Evolutionary conservation across 495 filamentous ascomycete genomes (phyloP).

Genomic region (Articulospora tetracladia): DNA sequence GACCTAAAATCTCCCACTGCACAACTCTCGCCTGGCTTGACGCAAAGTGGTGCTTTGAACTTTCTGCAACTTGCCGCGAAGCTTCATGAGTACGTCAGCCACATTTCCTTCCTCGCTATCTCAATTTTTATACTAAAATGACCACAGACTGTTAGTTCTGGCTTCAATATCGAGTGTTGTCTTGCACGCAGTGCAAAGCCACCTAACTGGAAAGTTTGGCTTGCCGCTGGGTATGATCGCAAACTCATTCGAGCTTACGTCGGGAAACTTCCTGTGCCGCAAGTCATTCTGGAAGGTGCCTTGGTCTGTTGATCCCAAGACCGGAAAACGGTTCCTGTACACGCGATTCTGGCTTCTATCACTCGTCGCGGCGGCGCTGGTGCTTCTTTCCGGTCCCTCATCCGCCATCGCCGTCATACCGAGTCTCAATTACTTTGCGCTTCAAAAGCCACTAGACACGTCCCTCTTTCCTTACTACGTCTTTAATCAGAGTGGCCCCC

Average conservation of each 20-base stretch:
- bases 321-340: not conserved
- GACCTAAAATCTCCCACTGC: not conserved
- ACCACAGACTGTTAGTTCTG: slow-evolving; percentile 1
- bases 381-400: slow-evolving; percentile 3
- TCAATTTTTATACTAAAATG: not conserved
- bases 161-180: not conserved
- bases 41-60: slow-evolving; percentile 3
- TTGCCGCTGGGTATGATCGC: slow-evolving; percentile 7
- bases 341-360: slow-evolving; percentile 7
- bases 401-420: slow-evolving; percentile 12
- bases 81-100: not conserved
- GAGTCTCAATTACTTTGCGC: slow-evolving; percentile 7
- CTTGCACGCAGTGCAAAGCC: not conserved
- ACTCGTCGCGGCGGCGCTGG: slow-evolving; percentile 2
- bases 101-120: not conserved
- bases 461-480: slow-evolving; percentile 7
- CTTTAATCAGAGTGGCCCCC: slow-evolving; percentile 1
- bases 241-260: slow-evolving; percentile 4
- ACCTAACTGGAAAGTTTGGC: not conserved
- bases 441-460: not conserved
- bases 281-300: slow-evolving; percentile 1
- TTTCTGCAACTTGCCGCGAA: slow-evolving; percentile 7
- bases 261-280: not conserved
- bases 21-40: not conserved
- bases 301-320: slow-evolving; percentile 4